Conservation (phyloP, 257 asterid genomes). For the Misopates orontium region DNA sequence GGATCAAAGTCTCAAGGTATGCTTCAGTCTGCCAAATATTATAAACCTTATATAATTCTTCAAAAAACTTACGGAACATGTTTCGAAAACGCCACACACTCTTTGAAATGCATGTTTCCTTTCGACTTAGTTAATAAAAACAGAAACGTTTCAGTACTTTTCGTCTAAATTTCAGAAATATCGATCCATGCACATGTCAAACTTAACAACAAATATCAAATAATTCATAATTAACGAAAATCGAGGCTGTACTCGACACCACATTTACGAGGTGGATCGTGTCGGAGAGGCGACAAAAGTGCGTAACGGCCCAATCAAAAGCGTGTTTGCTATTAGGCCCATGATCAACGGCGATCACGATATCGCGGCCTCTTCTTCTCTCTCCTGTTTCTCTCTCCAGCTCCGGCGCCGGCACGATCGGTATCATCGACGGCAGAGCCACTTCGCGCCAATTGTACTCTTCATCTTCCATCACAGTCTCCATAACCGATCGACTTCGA, state of each 20-base stretch:
- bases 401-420: slow-evolving; percentile 60
- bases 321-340: slow-evolving; percentile 95
- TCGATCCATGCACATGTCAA: too few relatives aligned
- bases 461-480: slow-evolving; percentile 68
- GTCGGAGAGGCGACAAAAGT: slow-evolving; percentile 88
- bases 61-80: too few relatives aligned
- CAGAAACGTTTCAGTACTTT: too few relatives aligned
- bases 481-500: slow-evolving; percentile 39
- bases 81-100: too few relatives aligned
- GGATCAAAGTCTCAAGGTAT: too few relatives aligned
- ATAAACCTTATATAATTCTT: too few relatives aligned
- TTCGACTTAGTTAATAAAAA: too few relatives aligned
- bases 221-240: too few relatives aligned
- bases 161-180: too few relatives aligned
- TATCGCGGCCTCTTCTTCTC: slow-evolving; percentile 87
- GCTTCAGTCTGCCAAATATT: too few relatives aligned
- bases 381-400: slow-evolving; percentile 77
- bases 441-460: slow-evolving; percentile 88
- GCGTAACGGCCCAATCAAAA: slow-evolving; percentile 87
- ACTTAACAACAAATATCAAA: too few relatives aligned
- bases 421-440: slow-evolving; percentile 54
- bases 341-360: slow-evolving; percentile 80
- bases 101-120: too few relatives aligned
- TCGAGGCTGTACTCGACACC: slow-evolving; percentile 50
- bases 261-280: slow-evolving; percentile 79